Conservation (phyloP, 768 basidiomycete genomes). For the Pisolithus marmoratus region DNA sequence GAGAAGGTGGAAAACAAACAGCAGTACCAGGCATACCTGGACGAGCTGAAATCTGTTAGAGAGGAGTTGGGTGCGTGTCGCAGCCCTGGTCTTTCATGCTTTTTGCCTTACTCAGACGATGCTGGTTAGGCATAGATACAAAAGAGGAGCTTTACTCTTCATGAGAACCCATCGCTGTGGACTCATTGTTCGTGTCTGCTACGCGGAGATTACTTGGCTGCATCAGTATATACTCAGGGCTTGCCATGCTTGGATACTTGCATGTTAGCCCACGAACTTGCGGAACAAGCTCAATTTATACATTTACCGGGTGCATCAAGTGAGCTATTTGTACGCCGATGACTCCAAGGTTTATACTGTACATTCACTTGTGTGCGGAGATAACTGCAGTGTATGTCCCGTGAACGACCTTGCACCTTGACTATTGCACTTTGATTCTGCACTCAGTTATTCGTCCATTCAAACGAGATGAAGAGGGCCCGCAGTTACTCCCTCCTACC, state of each 20-base stretch:
- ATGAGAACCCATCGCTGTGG: conserved; percentile 22
- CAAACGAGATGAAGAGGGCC: too few species aligned
- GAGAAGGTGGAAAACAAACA: conserved; percentile 98
- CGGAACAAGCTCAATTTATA: too few species aligned
- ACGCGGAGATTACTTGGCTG: neutral
- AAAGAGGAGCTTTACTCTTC: conserved; percentile 60
- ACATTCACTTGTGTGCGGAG: too few species aligned
- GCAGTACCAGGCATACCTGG: conserved; percentile 91
- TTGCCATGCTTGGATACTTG: neutral
- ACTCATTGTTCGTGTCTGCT: conserved; percentile 3
- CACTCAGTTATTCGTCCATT: too few species aligned
- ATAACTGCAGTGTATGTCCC: too few species aligned
- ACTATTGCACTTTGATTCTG: too few species aligned
- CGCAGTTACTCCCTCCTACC: too few species aligned
- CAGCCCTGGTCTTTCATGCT: neutral
- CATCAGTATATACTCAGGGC: neutral
- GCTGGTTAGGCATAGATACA: conserved; percentile 44
- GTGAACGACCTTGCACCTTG: too few species aligned
- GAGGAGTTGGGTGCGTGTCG: conserved; percentile 78
- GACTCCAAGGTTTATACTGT: too few species aligned
- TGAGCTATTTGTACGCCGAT: too few species aligned
- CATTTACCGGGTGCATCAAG: too few species aligned
- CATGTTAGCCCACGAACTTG: neutral
- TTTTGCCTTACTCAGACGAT: neutral
- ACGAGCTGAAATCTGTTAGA: conserved; percentile 81